Percentiles rank a stretch among this genome's conserved stretches.
phyloP scores from a whole-genome alignment of 192 early-diverging fungal species.

The Polychytrium aggregatum region DNA sequence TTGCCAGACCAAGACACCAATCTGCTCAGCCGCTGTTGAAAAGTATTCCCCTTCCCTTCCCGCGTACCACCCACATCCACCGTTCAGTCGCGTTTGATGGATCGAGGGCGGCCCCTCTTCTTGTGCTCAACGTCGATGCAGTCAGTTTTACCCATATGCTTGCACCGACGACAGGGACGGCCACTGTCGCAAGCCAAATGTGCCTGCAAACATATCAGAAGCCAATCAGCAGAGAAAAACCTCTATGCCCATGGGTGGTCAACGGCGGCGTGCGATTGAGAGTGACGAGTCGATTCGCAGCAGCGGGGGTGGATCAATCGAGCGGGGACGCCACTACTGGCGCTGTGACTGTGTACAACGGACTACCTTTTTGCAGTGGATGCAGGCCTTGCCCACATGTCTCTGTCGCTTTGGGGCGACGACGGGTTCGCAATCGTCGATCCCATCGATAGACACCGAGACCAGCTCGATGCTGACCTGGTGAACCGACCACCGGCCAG shows the following conservation, averaged over 20 bases:
- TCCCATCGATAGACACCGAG: no score
- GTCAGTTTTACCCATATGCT: slow-evolving; percentile 57
- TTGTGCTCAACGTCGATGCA: slow-evolving; percentile 86
- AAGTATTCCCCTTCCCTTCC: not conserved
- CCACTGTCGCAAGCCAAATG: slow-evolving; percentile 77
- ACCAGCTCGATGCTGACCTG: no score
- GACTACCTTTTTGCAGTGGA: slow-evolving; percentile 81
- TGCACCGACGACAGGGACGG: slow-evolving; percentile 72
- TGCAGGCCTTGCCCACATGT: slow-evolving; percentile 81
- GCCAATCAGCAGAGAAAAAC: no score
- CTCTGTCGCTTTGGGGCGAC: slow-evolving; percentile 30
- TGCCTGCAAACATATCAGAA: no score
- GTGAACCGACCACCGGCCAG: no score
- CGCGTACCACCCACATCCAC: not conserved
- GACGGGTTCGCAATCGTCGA: no score
- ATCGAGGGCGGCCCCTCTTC: slow-evolving; percentile 67
- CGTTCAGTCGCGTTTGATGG: not conserved
- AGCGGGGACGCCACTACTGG: no score
- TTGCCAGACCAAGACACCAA: not conserved
- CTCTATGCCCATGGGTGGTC: no score
- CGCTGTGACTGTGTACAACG: no score
- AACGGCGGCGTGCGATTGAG: no score
- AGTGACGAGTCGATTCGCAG: no score
- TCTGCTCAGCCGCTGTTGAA: not conserved
- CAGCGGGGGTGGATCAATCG: no score